Percentiles rank a stretch among this genome's conserved stretches.
phyloP scores from a whole-genome alignment of 2,329 filamentous ascomycete genomes.

The Fusarium scirpi region DNA sequence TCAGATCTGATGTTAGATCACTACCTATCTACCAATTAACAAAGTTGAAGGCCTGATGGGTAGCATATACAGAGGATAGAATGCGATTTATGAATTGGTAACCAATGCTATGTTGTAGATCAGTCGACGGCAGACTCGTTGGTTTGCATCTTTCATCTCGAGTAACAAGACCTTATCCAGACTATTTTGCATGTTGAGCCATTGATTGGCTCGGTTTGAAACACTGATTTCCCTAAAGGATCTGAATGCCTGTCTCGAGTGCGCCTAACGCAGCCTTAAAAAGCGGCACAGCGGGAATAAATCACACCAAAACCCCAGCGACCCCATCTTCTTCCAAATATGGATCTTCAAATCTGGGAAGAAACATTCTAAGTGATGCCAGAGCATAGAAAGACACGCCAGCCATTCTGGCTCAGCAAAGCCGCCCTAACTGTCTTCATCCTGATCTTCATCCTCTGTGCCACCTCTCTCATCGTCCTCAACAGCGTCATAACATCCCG shows the following conservation, averaged over 20 bases:
- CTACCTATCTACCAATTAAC: too few relatives aligned
- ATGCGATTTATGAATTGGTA: too few relatives aligned
- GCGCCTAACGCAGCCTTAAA: background rate
- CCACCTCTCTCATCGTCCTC: fast-evolving
- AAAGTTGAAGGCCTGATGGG: too few relatives aligned
- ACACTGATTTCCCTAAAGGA: background rate
- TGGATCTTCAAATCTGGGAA: background rate
- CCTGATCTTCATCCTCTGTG: fast-evolving
- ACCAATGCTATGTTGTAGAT: too few relatives aligned
- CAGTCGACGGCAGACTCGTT: too few relatives aligned
- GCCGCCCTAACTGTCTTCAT: background rate
- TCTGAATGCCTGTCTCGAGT: background rate
- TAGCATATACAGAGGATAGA: too few relatives aligned
- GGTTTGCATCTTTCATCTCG: too few relatives aligned
- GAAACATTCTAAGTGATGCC: background rate
- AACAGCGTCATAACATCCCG: fast-evolving
- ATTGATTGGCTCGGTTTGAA: background rate
- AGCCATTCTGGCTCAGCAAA: background rate
- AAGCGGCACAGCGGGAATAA: background rate
- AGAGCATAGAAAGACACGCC: background rate
- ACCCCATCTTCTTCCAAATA: background rate
- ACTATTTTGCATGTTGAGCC: background rate
- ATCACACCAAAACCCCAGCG: background rate
- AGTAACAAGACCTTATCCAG: background rate
- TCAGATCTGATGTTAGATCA: too few relatives aligned